Conservation (phyloP, 371 early-diverging fungal genomes). For the Apophysomyces elegans region DNA sequence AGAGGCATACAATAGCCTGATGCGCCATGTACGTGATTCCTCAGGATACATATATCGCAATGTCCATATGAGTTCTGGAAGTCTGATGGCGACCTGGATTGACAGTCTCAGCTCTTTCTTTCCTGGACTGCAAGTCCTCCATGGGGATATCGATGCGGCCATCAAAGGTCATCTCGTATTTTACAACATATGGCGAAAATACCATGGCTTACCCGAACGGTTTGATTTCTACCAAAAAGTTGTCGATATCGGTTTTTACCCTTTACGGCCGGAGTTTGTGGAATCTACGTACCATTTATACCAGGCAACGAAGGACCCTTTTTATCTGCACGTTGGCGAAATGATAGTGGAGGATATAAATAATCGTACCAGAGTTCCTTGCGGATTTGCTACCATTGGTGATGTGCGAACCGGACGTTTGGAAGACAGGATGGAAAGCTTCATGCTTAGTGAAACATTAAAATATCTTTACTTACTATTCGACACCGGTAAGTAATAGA, state of each 20-base stretch:
- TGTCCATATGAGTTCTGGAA: slow-evolving; percentile 79
- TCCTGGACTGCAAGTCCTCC: slow-evolving; percentile 84
- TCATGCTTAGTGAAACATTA: slow-evolving; percentile 92
- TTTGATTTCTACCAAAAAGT: slow-evolving; percentile 72
- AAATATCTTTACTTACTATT: slow-evolving; percentile 93
- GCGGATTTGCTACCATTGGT: slow-evolving; percentile 84
- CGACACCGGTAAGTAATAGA: slow-evolving; percentile 55
- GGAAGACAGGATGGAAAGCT: slow-evolving; percentile 95
- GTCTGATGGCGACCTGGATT: slow-evolving; percentile 77
- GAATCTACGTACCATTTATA: slow-evolving; percentile 95
- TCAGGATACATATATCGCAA: slow-evolving; percentile 84
- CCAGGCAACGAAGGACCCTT: slow-evolving; percentile 87
- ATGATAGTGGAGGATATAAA: slow-evolving; percentile 84
- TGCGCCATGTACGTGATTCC: slow-evolving; percentile 66
- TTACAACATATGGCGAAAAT: slow-evolving; percentile 86
- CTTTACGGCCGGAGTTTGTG: slow-evolving; percentile 91
- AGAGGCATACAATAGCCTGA: slow-evolving; percentile 75
- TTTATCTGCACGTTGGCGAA: slow-evolving; percentile 90
- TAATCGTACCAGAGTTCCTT: slow-evolving; percentile 67
- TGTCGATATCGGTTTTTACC: slow-evolving; percentile 75
- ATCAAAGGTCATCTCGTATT: slow-evolving; percentile 81
- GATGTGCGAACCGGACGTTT: slow-evolving; percentile 66
- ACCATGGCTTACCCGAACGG: slow-evolving; percentile 86
- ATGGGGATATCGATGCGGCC: slow-evolving; percentile 86
- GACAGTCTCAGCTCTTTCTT: slow-evolving; percentile 93